Conservation (phyloP, 345 rosid genomes). For the Gossypioides kirkii region DNA sequence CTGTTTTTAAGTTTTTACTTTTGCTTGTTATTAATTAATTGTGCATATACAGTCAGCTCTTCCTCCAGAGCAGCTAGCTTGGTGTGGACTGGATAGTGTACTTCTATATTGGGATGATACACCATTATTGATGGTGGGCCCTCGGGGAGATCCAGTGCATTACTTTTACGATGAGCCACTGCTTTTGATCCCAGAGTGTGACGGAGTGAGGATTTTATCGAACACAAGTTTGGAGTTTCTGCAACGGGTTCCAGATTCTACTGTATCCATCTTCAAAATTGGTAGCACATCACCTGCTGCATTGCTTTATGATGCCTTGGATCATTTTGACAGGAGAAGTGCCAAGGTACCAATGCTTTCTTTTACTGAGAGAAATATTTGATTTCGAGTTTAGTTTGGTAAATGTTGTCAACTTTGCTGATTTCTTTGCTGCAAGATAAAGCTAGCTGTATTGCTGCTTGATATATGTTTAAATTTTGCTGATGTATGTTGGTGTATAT, state of each 20-base stretch:
- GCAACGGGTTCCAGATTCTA: slow-evolving; percentile 94
- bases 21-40: background rate
- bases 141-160: slow-evolving; percentile 70
- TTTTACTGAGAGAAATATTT: slow-evolving; percentile 9
- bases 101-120: slow-evolving; percentile 92
- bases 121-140: slow-evolving; percentile 85
- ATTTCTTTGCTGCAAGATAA: background rate
- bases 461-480: background rate
- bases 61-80: slow-evolving; percentile 94
- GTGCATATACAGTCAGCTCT: slow-evolving; percentile 64
- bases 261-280: slow-evolving; percentile 85
- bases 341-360: slow-evolving; percentile 57
- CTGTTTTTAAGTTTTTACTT: background rate
- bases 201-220: slow-evolving; percentile 92
- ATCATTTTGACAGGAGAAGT: slow-evolving; percentile 93
- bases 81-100: slow-evolving; percentile 97
- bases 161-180: slow-evolving; percentile 86
- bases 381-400: background rate
- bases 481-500: background rate
- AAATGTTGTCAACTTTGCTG: background rate
- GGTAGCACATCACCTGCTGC: slow-evolving; percentile 98
- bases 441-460: background rate
- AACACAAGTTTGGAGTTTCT: slow-evolving; percentile 86
- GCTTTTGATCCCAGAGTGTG: slow-evolving; percentile 86
- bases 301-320: slow-evolving; percentile 83